Conservation (phyloP, 768 basidiomycete genomes). For the Mycena kentingensis region DNA sequence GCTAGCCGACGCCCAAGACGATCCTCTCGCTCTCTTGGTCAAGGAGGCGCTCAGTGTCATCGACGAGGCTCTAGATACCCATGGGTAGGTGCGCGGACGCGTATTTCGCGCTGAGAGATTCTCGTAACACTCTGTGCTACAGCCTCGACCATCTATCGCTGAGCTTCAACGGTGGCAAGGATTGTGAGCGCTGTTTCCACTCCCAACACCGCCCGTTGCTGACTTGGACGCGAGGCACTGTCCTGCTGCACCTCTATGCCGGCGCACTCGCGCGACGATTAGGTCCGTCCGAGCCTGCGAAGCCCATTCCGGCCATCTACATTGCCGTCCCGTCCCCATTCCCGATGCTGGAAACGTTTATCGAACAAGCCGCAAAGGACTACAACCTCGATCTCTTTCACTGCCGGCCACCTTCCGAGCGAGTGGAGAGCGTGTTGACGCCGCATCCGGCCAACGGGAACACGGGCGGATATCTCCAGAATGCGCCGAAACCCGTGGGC, state of each 20-base stretch:
- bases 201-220: slow-evolving; percentile 5
- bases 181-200: slow-evolving; percentile 63
- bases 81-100: slow-evolving; percentile 65
- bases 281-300: slow-evolving; percentile 35
- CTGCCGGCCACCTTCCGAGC: slow-evolving; percentile 44
- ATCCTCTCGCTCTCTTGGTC: slow-evolving; percentile 57
- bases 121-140: slow-evolving; percentile 23
- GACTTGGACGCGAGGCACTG: slow-evolving; percentile 67
- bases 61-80: slow-evolving; percentile 69
- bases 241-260: slow-evolving; percentile 87
- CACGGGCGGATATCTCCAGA: slow-evolving; percentile 22
- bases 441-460: slow-evolving; percentile 29
- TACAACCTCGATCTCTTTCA: slow-evolving; percentile 82
- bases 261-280: slow-evolving; percentile 62
- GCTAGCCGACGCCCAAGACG: slow-evolving; percentile 54
- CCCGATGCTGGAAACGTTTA: slow-evolving; percentile 79
- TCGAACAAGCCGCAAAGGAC: slow-evolving; percentile 54
- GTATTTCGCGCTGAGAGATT: slow-evolving; percentile 7
- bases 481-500: slow-evolving; percentile 43
- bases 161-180: slow-evolving; percentile 99
- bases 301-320: slow-evolving; percentile 71
- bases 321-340: slow-evolving; percentile 93
- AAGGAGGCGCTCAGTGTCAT: slow-evolving; percentile 84
- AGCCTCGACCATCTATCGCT: slow-evolving; percentile 76
- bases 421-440: slow-evolving; percentile 51